phyloP scores from a whole-genome alignment of 2,329 filamentous ascomycete genomes.

The Leptographium procerum region DNA sequence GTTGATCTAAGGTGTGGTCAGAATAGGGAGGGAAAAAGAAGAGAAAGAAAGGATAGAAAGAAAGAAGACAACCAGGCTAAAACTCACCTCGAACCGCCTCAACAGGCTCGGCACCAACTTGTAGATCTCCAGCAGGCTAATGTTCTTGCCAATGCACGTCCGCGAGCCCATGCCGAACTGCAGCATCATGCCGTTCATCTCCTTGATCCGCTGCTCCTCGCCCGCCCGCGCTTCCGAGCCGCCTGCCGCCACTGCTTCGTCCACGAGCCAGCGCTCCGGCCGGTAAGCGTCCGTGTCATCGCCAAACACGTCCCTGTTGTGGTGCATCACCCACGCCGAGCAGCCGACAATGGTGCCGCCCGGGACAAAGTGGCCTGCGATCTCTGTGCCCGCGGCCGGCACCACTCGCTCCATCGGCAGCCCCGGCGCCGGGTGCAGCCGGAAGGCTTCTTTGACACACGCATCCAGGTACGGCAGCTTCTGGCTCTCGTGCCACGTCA shows the following conservation, averaged over 20 bases:
- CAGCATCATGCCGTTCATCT: constrained; percentile 60
- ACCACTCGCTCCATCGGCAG: constrained; percentile 64
- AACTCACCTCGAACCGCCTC: constrained; percentile 48
- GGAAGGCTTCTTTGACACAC: constrained; percentile 66
- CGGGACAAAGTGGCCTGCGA: constrained; percentile 49
- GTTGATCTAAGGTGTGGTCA: constrained; percentile 32
- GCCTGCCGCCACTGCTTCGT: constrained; percentile 18
- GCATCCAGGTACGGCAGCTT: constrained; percentile 66
- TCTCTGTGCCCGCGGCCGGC: constrained; percentile 50
- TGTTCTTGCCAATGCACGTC: constrained; percentile 61
- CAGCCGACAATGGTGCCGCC: constrained; percentile 66
- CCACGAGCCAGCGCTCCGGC: constrained; percentile 55
- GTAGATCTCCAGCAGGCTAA: constrained; percentile 51
- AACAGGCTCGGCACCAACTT: constrained; percentile 51
- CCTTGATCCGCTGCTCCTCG: constrained; percentile 43
- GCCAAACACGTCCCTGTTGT: constrained; percentile 56
- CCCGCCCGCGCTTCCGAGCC: constrained; percentile 17
- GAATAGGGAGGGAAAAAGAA: background rate
- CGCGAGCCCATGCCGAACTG: constrained; percentile 62
- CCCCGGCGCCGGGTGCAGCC: constrained; percentile 62
- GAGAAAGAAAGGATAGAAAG: background rate
- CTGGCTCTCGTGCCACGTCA: constrained; percentile 60
- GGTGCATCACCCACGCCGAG: constrained; percentile 65
- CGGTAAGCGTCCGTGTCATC: constrained; percentile 52
- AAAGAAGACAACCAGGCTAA: too few relatives aligned